Evolutionary conservation across 2,329 filamentous ascomycete genomes (phyloP), one percentile per base, ranked within the genome.

Genomic region (Lachnellula arida): DNA sequence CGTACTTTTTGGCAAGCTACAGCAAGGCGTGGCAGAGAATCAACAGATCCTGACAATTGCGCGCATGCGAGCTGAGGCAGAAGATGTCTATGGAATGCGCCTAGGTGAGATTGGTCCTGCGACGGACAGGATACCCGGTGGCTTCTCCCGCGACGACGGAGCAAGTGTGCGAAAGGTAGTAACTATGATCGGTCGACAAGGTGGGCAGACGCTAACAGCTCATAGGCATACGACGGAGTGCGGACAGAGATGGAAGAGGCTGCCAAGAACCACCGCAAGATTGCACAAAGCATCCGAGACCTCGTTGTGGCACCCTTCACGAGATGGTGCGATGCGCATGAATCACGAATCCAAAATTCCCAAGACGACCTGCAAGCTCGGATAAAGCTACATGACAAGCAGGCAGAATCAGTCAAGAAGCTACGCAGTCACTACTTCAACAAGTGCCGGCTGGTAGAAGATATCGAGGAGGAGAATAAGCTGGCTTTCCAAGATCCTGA

Each of bases 401-500:
- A 99, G 73, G 87, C 88, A 56, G 94, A 99, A 60, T 73, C 82
- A 19, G 91, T 96, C 59, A 91, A 91, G 79, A 97, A 97, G 75
- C 82, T 97, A 65, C 86, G 94, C 62, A 96, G 89, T 73, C 89
- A 90, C 66, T 99, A 99, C 75, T 97, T 97, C 81, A 99, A 97
- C 79, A 99, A 97, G 75, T 99, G 94, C 72, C 87, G 95, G 49
- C 78, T 97, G 60, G 88, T 97, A 6, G 95, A 99, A 71, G 94
- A 99, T 70, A 76, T 97, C 58, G 94, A 99, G 72, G 94, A 99
- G 74, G 95, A 99, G 77, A 96, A 97, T 73, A 97, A 99, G 75
- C 81, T 99, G 54, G 94, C 92, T 40, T 99, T 99, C 74, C 91
- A 96, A 72, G 91, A 92, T 63, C 91, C 91, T 2, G 82, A 87